These are phyloP conservation scores for Torulaspora globosa DNA, from an alignment of 1,139 yeast species.

Conservation along the genomic window DNA sequence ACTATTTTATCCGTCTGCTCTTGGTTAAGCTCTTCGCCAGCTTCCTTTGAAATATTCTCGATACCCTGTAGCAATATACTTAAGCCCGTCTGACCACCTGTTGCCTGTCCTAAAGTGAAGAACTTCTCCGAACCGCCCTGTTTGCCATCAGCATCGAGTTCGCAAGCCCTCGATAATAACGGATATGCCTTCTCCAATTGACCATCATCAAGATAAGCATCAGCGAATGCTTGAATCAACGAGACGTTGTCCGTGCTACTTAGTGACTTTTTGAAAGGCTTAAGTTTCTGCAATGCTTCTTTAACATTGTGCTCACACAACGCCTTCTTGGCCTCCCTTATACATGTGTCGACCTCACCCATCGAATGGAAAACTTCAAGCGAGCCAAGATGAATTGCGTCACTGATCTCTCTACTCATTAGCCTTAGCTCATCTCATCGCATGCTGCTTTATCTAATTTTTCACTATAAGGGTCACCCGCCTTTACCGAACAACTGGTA, in stretches of 20 bases:
- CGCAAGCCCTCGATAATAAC: constrained; percentile 58
- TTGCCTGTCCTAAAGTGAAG: constrained; percentile 83
- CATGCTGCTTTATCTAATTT: constrained; percentile 6
- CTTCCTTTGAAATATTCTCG: constrained; percentile 40
- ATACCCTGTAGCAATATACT: constrained; percentile 63
- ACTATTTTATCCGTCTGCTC: constrained; percentile 47
- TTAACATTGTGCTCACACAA: constrained; percentile 40
- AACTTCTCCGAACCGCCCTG: constrained; percentile 71
- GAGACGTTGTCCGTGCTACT: constrained; percentile 36
- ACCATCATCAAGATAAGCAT: constrained; percentile 71
- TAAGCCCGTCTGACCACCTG: constrained; percentile 78
- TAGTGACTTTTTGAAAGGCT: constrained; percentile 34
- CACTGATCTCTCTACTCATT: background rate
- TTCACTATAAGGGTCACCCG: background rate
- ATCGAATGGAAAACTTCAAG: constrained; percentile 7
- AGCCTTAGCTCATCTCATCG: constrained; percentile 14
- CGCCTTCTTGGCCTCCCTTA: constrained; percentile 38
- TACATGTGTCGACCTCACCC: constrained; percentile 20
- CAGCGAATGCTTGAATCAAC: constrained; percentile 54
- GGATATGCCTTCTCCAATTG: constrained; percentile 75
- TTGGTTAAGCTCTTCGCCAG: constrained; percentile 33
- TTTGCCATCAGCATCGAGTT: constrained; percentile 61
- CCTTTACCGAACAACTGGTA: background rate
- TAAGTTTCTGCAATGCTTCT: constrained; percentile 41
- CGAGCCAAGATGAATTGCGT: background rate